These are phyloP conservation scores for Fomitopsis pinicola DNA, from an alignment of 1,284 basidiomycete species.

Conservation along the genomic window DNA sequence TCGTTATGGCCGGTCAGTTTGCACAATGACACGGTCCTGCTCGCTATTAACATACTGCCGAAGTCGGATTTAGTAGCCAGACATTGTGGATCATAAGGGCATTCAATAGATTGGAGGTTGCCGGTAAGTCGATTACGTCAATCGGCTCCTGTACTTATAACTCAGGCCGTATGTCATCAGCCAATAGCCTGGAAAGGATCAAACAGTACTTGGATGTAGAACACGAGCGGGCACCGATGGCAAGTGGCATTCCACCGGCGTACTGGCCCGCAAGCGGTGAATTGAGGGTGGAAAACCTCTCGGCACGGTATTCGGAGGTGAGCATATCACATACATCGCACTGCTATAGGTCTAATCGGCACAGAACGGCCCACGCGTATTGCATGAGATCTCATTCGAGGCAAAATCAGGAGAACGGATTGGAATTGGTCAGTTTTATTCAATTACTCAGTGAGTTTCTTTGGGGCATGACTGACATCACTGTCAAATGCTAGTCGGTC, in stretches of 20 bases:
- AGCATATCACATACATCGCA: slow-evolving; percentile 7
- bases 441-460: slow-evolving; percentile 12
- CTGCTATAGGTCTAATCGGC: slow-evolving; percentile 13
- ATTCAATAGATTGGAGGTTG: slow-evolving; percentile 50
- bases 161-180: slow-evolving; percentile 42
- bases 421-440: slow-evolving; percentile 52
- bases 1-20: slow-evolving; percentile 40
- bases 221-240: slow-evolving; percentile 56
- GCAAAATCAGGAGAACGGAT: slow-evolving; percentile 49
- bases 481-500: neutral
- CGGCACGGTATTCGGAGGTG: slow-evolving; percentile 49
- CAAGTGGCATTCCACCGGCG: slow-evolving; percentile 69
- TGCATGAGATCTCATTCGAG: slow-evolving; percentile 44
- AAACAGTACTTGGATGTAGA: slow-evolving; percentile 72
- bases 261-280: slow-evolving; percentile 54
- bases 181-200: slow-evolving; percentile 41
- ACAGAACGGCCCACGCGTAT: slow-evolving; percentile 37
- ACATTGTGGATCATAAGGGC: slow-evolving; percentile 53
- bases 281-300: slow-evolving; percentile 56
- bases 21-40: neutral
- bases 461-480: slow-evolving; percentile 17
- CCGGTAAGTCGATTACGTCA: slow-evolving; percentile 30
- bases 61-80: slow-evolving; percentile 50
- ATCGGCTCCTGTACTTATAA: neutral
- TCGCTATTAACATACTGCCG: neutral